Evolutionary conservation across 2,329 filamentous ascomycete species (phyloP).

Genomic region (Zopfia rhizophila): DNA sequence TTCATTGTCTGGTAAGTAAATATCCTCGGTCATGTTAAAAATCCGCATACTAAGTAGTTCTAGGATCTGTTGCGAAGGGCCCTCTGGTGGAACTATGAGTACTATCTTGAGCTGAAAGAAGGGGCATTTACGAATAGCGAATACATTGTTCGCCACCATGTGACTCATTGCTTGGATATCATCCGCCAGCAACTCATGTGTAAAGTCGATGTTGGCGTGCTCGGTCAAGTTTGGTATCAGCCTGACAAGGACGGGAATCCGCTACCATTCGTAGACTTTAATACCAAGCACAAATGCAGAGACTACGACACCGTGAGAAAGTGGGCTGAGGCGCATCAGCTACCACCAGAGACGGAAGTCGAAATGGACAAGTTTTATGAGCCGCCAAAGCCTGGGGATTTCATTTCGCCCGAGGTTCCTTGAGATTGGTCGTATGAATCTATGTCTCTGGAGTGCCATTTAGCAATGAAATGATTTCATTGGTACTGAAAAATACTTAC

Average conservation of each 20-base stretch:
- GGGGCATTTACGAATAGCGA: constrained; percentile 68
- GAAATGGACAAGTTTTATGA: constrained; percentile 56
- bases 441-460: background rate
- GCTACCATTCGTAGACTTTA: constrained; percentile 69
- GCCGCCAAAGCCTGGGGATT: constrained; percentile 49
- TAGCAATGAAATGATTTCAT: too few relatives aligned
- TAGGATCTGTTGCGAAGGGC: constrained; percentile 69
- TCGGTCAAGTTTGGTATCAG: constrained; percentile 70
- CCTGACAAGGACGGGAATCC: constrained; percentile 54
- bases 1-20: constrained; percentile 65
- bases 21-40: constrained; percentile 1
- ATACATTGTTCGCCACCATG: constrained; percentile 64
- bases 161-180: constrained; percentile 70
- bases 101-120: constrained; percentile 62
- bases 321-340: constrained; percentile 66
- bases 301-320: constrained; percentile 64
- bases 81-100: constrained; percentile 68
- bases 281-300: constrained; percentile 68
- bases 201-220: constrained; percentile 67
- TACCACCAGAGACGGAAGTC: constrained; percentile 52
- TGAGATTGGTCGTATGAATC: constrained; percentile 14
- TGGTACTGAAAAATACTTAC: too few relatives aligned
- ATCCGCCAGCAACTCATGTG: constrained; percentile 73
- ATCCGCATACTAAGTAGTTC: constrained; percentile 9
- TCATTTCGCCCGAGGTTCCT: constrained; percentile 40